Conservation (phyloP, 345 rosid genomes). For the Acer yangbiense region DNA sequence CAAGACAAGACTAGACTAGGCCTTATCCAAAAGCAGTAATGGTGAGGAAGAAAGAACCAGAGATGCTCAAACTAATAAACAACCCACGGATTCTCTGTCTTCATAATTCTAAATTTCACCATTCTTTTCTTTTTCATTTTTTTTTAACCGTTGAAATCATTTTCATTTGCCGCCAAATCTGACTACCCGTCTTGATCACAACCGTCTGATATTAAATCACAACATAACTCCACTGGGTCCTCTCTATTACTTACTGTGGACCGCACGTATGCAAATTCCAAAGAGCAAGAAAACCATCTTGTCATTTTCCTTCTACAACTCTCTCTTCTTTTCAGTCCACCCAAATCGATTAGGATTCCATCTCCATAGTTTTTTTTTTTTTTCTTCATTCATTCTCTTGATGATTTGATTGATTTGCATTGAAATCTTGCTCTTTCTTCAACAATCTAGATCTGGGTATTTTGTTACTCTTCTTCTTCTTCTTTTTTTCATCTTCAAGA, state of each 20-base stretch:
- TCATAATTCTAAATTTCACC: not conserved
- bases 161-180: slow-evolving; percentile 32
- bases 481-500: too few relatives aligned
- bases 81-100: slow-evolving; percentile 16
- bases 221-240: slow-evolving; percentile 15
- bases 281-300: slow-evolving; percentile 26
- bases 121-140: not conserved
- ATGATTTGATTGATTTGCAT: not conserved
- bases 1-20: not conserved
- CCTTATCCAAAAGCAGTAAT: slow-evolving; percentile 10
- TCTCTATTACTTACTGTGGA: slow-evolving; percentile 9
- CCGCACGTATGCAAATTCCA: slow-evolving; percentile 26
- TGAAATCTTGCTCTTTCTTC: slow-evolving; percentile 15
- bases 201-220: slow-evolving; percentile 23
- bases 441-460: slow-evolving; percentile 30
- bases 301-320: slow-evolving; percentile 18
- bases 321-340: slow-evolving; percentile 33
- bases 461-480: not conserved
- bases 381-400: not conserved
- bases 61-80: not conserved
- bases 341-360: slow-evolving; percentile 32
- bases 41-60: not conserved
- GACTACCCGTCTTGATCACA: slow-evolving; percentile 19
- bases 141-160: slow-evolving; percentile 9
- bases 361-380: not conserved